Evolutionary conservation across 805 yeast species (phyloP), one percentile per base, ranked within the genome.

Genomic region (Candida coleopterorum): DNA sequence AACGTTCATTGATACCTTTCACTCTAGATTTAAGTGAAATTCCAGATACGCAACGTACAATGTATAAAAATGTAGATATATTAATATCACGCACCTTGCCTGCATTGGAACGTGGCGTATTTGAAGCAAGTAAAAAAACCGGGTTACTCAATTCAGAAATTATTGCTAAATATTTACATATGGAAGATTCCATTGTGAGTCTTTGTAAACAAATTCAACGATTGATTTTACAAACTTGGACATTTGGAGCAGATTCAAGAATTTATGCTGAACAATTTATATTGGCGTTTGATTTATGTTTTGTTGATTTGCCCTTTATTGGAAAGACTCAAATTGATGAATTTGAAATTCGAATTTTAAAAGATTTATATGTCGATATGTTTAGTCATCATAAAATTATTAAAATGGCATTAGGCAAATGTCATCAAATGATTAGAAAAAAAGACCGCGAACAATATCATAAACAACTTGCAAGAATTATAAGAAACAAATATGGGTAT

Each of bases 341-440:
- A 9, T 14, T 14, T 14, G 33, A 30, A 21, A 10, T 30, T 24
- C 5, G 21, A 9, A 14, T 30, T 7, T 16, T 30, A 26, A 21
- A 30, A 16, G 33, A 30, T 12, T 14, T 30, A 14, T 30, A 21
- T 14, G 33, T 30, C 18, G 33, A 30, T 23, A 4, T 30, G 14
- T 30, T 21, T 18, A 23, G 17, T 14, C 5, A 18, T 18, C 14
- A 16, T 6, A 21, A 18, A 23, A 23, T 30, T 14, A 23, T 18
- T 17, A 23, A 18, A 5, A 21, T 30, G 33, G 33, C 33, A 6
- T 9, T 16, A 16, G 26, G 29, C 7, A 26, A 15, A 26, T 12
- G 18, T 12, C 29, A 26, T 26, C 16, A 16, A 26, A 9, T 14
- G 4, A 16, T 26, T 5, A 6, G 10, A 6, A 26, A 26, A 12